These are phyloP conservation scores for Houttuynia cordata DNA, from an alignment of 164 flowering plant genomes.

Conservation along the genomic window DNA sequence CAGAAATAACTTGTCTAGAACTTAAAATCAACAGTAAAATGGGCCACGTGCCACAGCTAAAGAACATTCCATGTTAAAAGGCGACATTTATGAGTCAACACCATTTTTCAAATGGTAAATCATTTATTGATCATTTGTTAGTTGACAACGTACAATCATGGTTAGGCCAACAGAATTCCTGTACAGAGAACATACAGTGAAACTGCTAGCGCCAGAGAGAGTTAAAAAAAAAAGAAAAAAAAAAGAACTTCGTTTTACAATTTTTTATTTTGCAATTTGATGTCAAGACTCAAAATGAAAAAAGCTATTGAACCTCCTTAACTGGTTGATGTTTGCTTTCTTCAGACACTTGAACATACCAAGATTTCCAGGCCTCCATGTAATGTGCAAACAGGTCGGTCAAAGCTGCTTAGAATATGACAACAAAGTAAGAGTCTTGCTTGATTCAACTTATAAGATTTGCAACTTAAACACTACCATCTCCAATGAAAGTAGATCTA, in stretches of 20 bases:
- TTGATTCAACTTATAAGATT: too few species aligned
- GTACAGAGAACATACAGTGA: neutral
- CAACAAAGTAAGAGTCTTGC: too few species aligned
- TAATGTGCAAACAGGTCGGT: slow-evolving; percentile 75
- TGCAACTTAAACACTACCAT: too few species aligned
- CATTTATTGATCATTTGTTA: neutral
- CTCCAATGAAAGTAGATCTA: neutral
- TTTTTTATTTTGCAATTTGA: neutral
- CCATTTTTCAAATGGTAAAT: too few species aligned
- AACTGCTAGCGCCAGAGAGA: neutral
- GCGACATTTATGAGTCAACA: too few species aligned
- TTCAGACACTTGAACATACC: slow-evolving; percentile 63
- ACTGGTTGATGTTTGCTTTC: slow-evolving; percentile 26
- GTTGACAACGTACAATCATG: neutral
- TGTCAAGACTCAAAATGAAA: neutral
- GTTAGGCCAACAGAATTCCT: neutral
- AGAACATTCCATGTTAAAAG: too few species aligned
- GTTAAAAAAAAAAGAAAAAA: too few species aligned
- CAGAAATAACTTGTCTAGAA: neutral
- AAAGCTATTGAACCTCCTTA: neutral
- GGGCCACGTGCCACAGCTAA: too few species aligned
- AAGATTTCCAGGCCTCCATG: slow-evolving; percentile 80
- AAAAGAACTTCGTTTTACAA: neutral
- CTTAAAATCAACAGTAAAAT: too few species aligned
- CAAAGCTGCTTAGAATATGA: slow-evolving; percentile 71